Percentiles rank a stretch among this genome's conserved stretches.
These are phyloP conservation scores for Rhododendron kiyosumense DNA, from an alignment of 148 eudicot species.

Conservation along the genomic window DNA sequence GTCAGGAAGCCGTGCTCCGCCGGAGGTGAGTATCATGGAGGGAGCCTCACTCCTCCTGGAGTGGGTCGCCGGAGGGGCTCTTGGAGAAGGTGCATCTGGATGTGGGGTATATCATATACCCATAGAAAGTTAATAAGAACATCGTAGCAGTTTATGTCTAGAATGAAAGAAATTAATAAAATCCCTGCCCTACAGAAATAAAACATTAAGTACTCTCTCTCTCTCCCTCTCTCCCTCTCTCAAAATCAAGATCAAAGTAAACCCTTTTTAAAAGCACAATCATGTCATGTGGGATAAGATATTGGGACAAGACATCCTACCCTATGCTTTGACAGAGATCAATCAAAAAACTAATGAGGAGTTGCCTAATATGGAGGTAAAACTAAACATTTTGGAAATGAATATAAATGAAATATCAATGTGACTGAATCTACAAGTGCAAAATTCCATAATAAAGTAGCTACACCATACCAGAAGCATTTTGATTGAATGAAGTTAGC, in stretches of 20 bases:
- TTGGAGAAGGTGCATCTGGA: too few relatives aligned
- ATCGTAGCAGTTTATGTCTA: not conserved
- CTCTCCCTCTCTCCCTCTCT: not conserved
- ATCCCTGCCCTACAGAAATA: too few relatives aligned
- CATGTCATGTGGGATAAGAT: not conserved
- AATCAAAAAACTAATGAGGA: not conserved
- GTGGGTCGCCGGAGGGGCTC: too few relatives aligned
- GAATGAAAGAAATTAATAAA: too few relatives aligned
- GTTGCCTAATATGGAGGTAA: not conserved
- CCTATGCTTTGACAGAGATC: not conserved
- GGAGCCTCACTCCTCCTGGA: too few relatives aligned
- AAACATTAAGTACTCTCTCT: not conserved
- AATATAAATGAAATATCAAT: not conserved
- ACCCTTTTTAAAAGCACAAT: not conserved
- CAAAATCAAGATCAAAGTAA: not conserved
- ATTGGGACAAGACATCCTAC: slow-evolving; percentile 1
- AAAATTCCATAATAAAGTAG: not conserved
- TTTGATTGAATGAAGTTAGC: slow-evolving; percentile 78
- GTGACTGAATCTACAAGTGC: not conserved
- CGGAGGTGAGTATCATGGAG: too few relatives aligned
- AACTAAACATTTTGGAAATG: slow-evolving; percentile 1
- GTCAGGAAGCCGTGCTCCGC: too few relatives aligned
- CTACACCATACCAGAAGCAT: slow-evolving; percentile 68
- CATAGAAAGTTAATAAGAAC: too few relatives aligned
- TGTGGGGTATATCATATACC: too few relatives aligned